Base-by-base conservation (phyloP, 2,329 filamentous ascomycete species). In the Penicillium sp. region DNA sequence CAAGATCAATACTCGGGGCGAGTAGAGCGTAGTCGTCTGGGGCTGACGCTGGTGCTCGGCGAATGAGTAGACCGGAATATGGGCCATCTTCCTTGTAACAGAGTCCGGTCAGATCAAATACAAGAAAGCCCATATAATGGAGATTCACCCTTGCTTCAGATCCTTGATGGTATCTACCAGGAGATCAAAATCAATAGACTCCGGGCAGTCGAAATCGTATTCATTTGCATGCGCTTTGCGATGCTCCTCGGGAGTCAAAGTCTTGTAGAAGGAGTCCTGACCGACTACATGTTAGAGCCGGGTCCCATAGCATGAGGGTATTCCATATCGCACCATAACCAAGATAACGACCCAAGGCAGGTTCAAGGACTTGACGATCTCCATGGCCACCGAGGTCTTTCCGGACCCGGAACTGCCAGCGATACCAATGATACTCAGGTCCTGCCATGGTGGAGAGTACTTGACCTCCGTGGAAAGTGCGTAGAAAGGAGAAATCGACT, bases 341-440 rank as follows among this genome's bases (percentile, higher is more conserved):
- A 99, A 75, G 73, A 99, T 96, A 44, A 96, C 92, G 55, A 99
- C 94, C 92, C 94, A 99, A 50, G 94, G 94, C 58, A 99, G 77
- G 73, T 94, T 96, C 63, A 99, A 77, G 65, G 89, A 87, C 64
- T 83, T 87, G 58, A 97, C 89, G 63, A 99, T 96, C 58, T 92
- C 90, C 69, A 95, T 83, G 28, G 94, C 92, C 48, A 99, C 77
- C 6, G 92, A 96, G 6, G 92, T 96, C 79, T 99, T 99, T 51
- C 92, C 86, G 24, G 92, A 97, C 38, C 94, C 94, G 25, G 92
- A 97, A 73, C 90, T 94, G 33, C 94, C 94, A 59, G 94, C 92
- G 63, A 99, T 88, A 45, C 91, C 94, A 69, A 99, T 96, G 65
- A 99, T 96, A 75, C 89, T 92, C 63, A 96, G 86, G 74, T 97